Percentiles rank a stretch among this genome's conserved stretches.
Conservation (phyloP, 164 flowering plant species). For the Nymphaea thermarum region DNA sequence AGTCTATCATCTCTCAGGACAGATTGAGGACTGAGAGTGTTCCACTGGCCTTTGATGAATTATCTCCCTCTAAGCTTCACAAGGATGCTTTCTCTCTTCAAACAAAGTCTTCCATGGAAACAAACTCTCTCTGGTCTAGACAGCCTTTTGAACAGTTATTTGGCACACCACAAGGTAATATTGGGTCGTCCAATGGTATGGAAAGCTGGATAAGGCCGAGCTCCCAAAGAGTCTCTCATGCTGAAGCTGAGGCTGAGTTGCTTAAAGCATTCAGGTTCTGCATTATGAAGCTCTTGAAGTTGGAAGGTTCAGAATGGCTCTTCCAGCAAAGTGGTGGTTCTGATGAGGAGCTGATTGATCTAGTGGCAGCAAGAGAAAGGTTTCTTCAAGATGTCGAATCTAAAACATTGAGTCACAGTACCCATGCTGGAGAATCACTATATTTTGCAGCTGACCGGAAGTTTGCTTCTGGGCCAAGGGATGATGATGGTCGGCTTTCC, state of each 20-base stretch:
- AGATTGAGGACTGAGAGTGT: slow-evolving; percentile 27
- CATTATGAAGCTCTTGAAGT: slow-evolving; percentile 54
- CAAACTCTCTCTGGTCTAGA: slow-evolving; percentile 70
- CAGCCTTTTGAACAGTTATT: slow-evolving; percentile 85
- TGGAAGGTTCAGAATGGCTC: slow-evolving; percentile 95
- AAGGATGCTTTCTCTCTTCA: slow-evolving; percentile 37
- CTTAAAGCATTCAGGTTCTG: slow-evolving; percentile 70
- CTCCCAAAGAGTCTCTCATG: slow-evolving; percentile 10
- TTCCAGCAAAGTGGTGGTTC: slow-evolving; percentile 74
- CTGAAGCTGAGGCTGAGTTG: slow-evolving; percentile 55
- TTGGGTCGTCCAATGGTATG: slow-evolving; percentile 12
- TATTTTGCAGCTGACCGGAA: slow-evolving; percentile 25
- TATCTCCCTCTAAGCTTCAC: slow-evolving; percentile 47
- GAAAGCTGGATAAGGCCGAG: not conserved
- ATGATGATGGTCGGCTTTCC: slow-evolving; percentile 24
- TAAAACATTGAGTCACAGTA: slow-evolving; percentile 23
- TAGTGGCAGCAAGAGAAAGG: slow-evolving; percentile 81
- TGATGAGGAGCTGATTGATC: slow-evolving; percentile 86
- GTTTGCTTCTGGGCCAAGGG: slow-evolving; percentile 24
- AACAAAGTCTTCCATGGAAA: slow-evolving; percentile 21
- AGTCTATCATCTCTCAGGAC: slow-evolving; percentile 22
- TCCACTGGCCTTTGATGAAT: slow-evolving; percentile 45
- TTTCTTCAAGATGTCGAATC: slow-evolving; percentile 54
- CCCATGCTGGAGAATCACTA: slow-evolving; percentile 25
- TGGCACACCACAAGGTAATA: slow-evolving; percentile 27